Conservation (phyloP, 2,329 filamentous ascomycete genomes). For the Didymella arachidicola region DNA sequence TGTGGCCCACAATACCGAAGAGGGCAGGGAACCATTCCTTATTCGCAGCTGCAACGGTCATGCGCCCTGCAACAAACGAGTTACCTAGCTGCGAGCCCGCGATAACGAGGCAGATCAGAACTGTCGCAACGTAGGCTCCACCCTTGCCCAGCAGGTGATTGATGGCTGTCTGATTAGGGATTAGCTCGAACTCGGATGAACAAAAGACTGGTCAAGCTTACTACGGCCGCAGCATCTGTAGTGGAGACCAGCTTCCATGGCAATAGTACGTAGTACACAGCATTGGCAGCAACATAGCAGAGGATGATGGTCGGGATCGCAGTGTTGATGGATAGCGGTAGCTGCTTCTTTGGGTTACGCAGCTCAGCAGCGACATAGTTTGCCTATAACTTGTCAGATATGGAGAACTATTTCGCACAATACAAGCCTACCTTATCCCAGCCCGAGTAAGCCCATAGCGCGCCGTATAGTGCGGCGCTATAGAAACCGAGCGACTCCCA, state of each 20-base stretch:
- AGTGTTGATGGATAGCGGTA: conserved; percentile 69
- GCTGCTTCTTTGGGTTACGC: conserved; percentile 46
- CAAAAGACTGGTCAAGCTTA: conserved; percentile 45
- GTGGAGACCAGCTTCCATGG: conserved; percentile 67
- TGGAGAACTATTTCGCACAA: conserved; percentile 2
- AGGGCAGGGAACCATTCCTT: conserved; percentile 43
- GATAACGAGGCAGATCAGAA: conserved; percentile 67
- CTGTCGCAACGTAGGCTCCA: conserved; percentile 60
- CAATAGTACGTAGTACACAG: conserved; percentile 68
- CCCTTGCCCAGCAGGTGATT: conserved; percentile 62
- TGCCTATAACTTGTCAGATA: conserved; percentile 29
- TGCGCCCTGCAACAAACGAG: conserved; percentile 69
- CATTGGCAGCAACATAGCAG: conserved; percentile 68
- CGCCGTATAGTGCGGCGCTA: conserved; percentile 61
- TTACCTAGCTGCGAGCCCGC: conserved; percentile 69
- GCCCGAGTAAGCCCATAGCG: conserved; percentile 47
- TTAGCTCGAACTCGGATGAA: not conserved
- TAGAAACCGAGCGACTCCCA: conserved; percentile 70
- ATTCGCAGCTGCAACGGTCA: conserved; percentile 66
- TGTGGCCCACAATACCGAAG: conserved; percentile 40
- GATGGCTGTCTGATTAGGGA: conserved; percentile 39
- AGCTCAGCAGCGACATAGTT: conserved; percentile 52
- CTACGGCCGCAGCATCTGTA: conserved; percentile 70
- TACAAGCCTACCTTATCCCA: conserved; percentile 46
- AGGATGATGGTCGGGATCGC: conserved; percentile 68